These are phyloP conservation scores for Diaporthe sp. DNA, from an alignment of 2,329 filamentous ascomycete species.

Conservation along the genomic window DNA sequence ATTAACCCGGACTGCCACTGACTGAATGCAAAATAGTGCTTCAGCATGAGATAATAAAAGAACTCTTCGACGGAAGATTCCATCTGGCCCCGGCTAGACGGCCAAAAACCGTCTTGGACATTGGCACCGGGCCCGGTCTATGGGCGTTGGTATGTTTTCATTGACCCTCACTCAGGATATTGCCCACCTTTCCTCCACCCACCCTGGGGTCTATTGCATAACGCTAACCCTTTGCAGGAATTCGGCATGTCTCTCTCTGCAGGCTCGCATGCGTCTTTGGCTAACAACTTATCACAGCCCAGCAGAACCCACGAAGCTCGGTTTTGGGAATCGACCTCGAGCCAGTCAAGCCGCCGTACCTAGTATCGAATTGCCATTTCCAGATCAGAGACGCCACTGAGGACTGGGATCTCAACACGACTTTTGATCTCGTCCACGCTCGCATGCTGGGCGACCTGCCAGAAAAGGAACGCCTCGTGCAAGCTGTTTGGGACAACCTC, in stretches of 20 bases:
- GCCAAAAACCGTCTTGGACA: conserved; percentile 48
- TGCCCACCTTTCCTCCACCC: conserved; percentile 17
- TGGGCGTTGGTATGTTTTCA: conserved; percentile 48
- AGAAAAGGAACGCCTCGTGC: conserved; percentile 47
- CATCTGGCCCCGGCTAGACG: conserved; percentile 48
- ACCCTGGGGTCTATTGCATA: conserved; percentile 2
- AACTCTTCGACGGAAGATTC: conserved; percentile 48
- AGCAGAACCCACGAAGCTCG: conserved; percentile 46
- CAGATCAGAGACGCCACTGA: conserved; percentile 47
- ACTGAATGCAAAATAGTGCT: conserved; percentile 41
- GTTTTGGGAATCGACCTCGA: conserved; percentile 52
- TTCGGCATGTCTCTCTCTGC: conserved; percentile 43
- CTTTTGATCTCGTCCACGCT: conserved; percentile 52
- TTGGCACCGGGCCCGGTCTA: conserved; percentile 49
- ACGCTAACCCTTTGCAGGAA: conserved; percentile 44
- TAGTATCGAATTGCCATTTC: conserved; percentile 50
- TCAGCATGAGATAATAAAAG: conserved; percentile 49
- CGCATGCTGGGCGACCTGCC: conserved; percentile 51
- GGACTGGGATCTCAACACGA: conserved; percentile 47
- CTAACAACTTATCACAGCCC: conserved; percentile 40
- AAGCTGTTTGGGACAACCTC: conserved; percentile 51
- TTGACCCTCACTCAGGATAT: not conserved
- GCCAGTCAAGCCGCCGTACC: conserved; percentile 47
- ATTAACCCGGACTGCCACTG: not conserved
- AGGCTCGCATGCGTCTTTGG: not conserved